These are phyloP conservation scores for Pochonia chlamydosporia DNA, from an alignment of 2,329 filamentous ascomycete species.

Conservation along the genomic window DNA sequence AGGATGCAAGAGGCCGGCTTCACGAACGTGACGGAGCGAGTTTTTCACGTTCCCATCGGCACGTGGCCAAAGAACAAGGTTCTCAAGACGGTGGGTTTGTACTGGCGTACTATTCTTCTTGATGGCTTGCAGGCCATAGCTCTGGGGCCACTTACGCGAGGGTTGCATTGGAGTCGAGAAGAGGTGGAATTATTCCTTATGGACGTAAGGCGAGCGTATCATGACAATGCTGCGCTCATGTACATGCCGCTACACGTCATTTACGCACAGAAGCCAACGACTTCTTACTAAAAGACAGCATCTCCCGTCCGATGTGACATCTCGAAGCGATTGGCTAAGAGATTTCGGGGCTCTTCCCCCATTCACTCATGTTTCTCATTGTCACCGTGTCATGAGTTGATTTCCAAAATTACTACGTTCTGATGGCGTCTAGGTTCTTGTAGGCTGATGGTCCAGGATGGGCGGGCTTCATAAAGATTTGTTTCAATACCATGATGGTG, in stretches of 20 bases:
- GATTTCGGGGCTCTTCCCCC: background rate
- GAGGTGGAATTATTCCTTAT: conserved; percentile 44
- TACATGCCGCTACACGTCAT: conserved; percentile 53
- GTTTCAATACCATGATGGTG: background rate
- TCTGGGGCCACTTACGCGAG: conserved; percentile 44
- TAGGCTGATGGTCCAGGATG: background rate
- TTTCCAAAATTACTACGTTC: background rate
- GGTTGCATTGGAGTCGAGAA: conserved; percentile 40
- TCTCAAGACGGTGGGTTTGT: conserved; percentile 45
- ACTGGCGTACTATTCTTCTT: conserved; percentile 44
- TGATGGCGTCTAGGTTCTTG: background rate
- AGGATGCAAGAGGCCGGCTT: conserved; percentile 47
- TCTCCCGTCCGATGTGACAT: background rate
- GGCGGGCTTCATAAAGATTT: background rate
- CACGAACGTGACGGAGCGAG: conserved; percentile 41
- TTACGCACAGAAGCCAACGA: conserved; percentile 45
- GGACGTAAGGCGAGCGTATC: conserved; percentile 42
- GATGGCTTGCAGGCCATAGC: conserved; percentile 47
- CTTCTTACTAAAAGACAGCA: conserved; percentile 1
- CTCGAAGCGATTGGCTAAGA: too few relatives aligned
- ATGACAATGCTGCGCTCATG: conserved; percentile 36
- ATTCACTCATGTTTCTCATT: background rate
- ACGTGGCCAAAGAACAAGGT: conserved; percentile 47
- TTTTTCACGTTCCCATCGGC: conserved; percentile 48
- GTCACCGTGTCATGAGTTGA: background rate